Conservation (phyloP, 2,329 filamentous ascomycete genomes). For the Aspergillus novofumigatus region DNA sequence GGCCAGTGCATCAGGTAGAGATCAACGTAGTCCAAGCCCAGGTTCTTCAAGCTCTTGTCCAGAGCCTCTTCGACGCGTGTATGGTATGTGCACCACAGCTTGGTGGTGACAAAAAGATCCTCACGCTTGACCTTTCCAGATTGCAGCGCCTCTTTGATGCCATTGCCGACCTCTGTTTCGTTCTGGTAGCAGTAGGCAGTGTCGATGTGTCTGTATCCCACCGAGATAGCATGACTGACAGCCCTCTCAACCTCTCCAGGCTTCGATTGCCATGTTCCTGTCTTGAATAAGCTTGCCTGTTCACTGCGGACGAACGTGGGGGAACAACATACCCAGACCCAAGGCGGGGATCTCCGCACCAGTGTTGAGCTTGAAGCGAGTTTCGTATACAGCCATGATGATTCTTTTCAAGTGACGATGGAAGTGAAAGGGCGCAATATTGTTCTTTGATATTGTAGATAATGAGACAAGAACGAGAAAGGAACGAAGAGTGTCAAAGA, state of each 20-base stretch:
- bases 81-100: slow-evolving; percentile 80
- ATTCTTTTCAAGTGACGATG: slow-evolving; percentile 2
- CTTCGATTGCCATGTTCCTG: slow-evolving; percentile 63
- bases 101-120: slow-evolving; percentile 79
- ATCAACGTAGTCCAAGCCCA: slow-evolving; percentile 78
- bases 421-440: background rate
- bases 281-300: slow-evolving; percentile 1
- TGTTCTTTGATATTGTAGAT: background rate
- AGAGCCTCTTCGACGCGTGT: slow-evolving; percentile 65
- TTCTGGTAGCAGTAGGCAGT: slow-evolving; percentile 45
- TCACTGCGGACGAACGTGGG: background rate
- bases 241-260: slow-evolving; percentile 57
- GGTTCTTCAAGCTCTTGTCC: slow-evolving; percentile 66
- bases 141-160: slow-evolving; percentile 67
- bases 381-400: slow-evolving; percentile 51
- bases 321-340: slow-evolving; percentile 51
- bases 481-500: background rate
- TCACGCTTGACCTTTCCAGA: slow-evolving; percentile 67
- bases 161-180: slow-evolving; percentile 77
- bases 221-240: slow-evolving; percentile 53
- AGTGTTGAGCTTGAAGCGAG: slow-evolving; percentile 60
- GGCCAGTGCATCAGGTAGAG: slow-evolving; percentile 83
- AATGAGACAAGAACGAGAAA: background rate
- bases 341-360: slow-evolving; percentile 61
- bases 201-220: slow-evolving; percentile 42